phyloP scores from a whole-genome alignment of 805 yeast species.

The Ogataea degrootiae region DNA sequence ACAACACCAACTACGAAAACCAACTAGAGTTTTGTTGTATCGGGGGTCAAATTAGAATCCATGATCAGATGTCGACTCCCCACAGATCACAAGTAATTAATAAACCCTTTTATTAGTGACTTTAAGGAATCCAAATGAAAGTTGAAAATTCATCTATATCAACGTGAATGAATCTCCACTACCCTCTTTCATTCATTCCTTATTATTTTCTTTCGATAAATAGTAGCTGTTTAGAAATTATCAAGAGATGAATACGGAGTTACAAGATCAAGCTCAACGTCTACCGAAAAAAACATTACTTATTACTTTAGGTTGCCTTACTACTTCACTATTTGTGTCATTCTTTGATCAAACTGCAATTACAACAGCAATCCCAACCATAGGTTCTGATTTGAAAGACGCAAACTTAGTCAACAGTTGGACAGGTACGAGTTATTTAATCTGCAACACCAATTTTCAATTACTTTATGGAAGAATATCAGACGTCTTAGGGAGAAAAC shows the following conservation, averaged over 20 bases:
- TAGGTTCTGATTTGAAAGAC: conserved; percentile 42
- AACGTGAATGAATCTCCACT: too few relatives aligned
- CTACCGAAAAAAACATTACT: conserved; percentile 11
- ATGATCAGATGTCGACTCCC: too few relatives aligned
- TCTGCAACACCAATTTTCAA: conserved; percentile 50
- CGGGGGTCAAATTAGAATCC: too few relatives aligned
- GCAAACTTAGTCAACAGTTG: conserved; percentile 44
- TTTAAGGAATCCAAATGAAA: too few relatives aligned
- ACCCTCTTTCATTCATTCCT: neutral
- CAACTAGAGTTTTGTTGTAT: too few relatives aligned
- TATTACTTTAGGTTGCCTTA: conserved; percentile 13
- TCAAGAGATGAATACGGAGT: conserved; percentile 5
- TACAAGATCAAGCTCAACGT: conserved; percentile 17
- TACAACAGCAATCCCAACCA: conserved; percentile 43
- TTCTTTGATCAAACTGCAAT: conserved; percentile 48
- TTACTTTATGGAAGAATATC: conserved; percentile 48
- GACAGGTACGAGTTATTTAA: conserved; percentile 48
- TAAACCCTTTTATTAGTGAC: too few relatives aligned
- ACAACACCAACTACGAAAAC: too few relatives aligned
- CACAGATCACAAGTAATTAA: too few relatives aligned
- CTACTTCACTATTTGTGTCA: conserved; percentile 26
- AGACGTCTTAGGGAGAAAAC: conserved; percentile 51
- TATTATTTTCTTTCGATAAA: neutral
- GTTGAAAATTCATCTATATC: too few relatives aligned
- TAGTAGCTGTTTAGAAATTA: neutral